phyloP scores from a whole-genome alignment of 2,329 filamentous ascomycete genomes.

The Penicillium freii region DNA sequence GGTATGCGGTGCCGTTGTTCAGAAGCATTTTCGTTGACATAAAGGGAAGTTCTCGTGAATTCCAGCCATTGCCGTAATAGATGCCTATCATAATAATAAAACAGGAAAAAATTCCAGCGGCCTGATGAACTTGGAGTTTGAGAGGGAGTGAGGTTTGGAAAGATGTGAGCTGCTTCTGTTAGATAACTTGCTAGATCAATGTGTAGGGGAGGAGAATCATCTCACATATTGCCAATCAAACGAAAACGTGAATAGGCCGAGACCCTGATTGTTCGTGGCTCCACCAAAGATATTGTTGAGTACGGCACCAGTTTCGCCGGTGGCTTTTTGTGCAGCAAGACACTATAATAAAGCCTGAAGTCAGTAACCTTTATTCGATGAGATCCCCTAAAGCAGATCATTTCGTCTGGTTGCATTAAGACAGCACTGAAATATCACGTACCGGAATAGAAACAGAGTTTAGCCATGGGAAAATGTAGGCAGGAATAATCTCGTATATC shows the following conservation, averaged over 20 bases:
- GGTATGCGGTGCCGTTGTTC: conserved; percentile 45
- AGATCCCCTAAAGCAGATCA: too few species aligned
- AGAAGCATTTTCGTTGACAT: conserved; percentile 53
- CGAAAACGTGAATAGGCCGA: conserved; percentile 51
- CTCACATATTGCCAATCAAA: conserved; percentile 54
- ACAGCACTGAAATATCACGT: neutral
- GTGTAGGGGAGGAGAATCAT: conserved; percentile 1
- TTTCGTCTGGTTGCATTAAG: neutral
- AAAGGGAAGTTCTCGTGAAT: conserved; percentile 51
- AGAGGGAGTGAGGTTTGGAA: conserved; percentile 55
- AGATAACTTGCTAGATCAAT: neutral
- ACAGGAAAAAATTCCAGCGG: conserved; percentile 50
- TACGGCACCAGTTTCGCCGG: conserved; percentile 44
- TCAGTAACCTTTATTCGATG: neutral
- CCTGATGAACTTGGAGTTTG: conserved; percentile 49
- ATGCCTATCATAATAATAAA: conserved; percentile 52
- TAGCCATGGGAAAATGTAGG: conserved; percentile 57
- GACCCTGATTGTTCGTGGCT: conserved; percentile 52
- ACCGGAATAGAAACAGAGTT: conserved; percentile 54
- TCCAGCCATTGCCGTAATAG: conserved; percentile 54
- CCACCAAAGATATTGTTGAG: conserved; percentile 55
- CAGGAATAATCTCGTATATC: conserved; percentile 54
- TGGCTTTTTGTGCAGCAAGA: conserved; percentile 53
- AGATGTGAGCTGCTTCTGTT: conserved; percentile 51
- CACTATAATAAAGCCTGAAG: conserved; percentile 32